Evolutionary conservation across 1,284 basidiomycete species (phyloP).

Genomic region (Boletellus deceptivus): DNA sequence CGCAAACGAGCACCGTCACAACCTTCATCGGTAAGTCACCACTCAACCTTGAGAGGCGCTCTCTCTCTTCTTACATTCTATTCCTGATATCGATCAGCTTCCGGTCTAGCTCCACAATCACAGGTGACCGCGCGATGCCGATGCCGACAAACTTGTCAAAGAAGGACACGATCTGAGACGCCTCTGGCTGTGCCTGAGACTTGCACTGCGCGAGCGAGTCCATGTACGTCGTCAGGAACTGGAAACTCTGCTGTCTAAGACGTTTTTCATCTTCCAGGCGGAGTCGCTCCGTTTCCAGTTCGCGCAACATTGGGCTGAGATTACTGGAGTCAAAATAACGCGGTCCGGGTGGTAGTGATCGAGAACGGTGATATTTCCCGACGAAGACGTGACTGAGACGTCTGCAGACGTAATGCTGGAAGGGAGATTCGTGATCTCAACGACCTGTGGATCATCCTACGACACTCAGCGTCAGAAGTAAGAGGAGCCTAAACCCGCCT

Average conservation of each 20-base stretch:
- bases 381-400: constrained; percentile 15
- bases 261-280: constrained; percentile 20
- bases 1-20: constrained; percentile 10
- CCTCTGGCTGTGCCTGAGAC: not conserved
- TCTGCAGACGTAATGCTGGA: not conserved
- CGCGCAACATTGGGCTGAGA: constrained; percentile 10
- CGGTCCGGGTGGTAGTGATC: constrained; percentile 12
- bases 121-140: constrained; percentile 14
- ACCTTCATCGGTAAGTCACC: constrained; percentile 3
- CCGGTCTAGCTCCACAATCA: constrained; percentile 18
- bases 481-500: too few species aligned
- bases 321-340: constrained; percentile 1
- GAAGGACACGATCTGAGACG: constrained; percentile 17
- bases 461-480: not conserved
- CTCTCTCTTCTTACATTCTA: constrained; percentile 15
- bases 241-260: constrained; percentile 21
- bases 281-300: constrained; percentile 11
- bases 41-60: constrained; percentile 6
- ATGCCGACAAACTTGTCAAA: constrained; percentile 27
- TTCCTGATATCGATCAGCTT: constrained; percentile 14
- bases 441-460: constrained; percentile 15
- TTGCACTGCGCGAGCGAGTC: constrained; percentile 26
- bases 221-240: constrained; percentile 29
- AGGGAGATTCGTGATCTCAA: constrained; percentile 23
- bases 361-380: constrained; percentile 14